phyloP scores from a whole-genome alignment of 208 protist species.

The Leishmania tarentolae region DNA sequence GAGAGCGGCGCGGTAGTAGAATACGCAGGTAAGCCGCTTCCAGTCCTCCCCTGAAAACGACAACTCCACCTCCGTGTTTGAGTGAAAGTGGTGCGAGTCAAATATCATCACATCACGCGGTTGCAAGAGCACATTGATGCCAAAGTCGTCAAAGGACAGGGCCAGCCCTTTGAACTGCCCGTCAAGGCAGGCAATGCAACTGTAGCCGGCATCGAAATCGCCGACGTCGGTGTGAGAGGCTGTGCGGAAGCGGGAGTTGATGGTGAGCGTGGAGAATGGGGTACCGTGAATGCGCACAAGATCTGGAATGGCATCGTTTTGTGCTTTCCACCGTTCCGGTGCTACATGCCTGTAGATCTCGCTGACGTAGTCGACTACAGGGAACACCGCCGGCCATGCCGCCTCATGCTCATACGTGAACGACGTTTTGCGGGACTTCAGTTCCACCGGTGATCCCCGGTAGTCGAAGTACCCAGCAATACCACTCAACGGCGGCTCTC shows the following conservation, averaged over 20 bases:
- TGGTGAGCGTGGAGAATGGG: conserved; percentile 90
- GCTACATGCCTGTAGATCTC: conserved; percentile 71
- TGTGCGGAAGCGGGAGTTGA: conserved; percentile 91
- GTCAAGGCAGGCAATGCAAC: conserved; percentile 82
- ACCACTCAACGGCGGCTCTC: conserved; percentile 80
- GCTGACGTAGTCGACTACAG: conserved; percentile 89
- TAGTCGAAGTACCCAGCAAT: conserved; percentile 94
- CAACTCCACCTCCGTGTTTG: conserved; percentile 86
- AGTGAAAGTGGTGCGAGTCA: conserved; percentile 92
- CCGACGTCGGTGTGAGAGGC: conserved; percentile 89
- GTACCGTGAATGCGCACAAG: conserved; percentile 86
- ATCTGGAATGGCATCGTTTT: conserved; percentile 86
- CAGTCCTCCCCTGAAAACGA: conserved; percentile 44
- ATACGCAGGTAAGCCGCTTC: conserved; percentile 85
- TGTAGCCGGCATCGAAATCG: conserved; percentile 92
- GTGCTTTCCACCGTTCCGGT: conserved; percentile 69
- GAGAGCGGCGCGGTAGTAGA: conserved; percentile 86
- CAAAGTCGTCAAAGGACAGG: conserved; percentile 79
- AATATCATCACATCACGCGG: conserved; percentile 90
- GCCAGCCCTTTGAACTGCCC: conserved; percentile 80
- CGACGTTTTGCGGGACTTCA: conserved; percentile 87
- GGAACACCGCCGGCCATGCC: conserved; percentile 79
- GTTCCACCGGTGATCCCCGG: conserved; percentile 78
- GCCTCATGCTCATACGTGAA: conserved; percentile 81
- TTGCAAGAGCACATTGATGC: conserved; percentile 70